Evolutionary conservation across 1,284 basidiomycete genomes (phyloP).

Genomic region (Spongiforma sp.): DNA sequence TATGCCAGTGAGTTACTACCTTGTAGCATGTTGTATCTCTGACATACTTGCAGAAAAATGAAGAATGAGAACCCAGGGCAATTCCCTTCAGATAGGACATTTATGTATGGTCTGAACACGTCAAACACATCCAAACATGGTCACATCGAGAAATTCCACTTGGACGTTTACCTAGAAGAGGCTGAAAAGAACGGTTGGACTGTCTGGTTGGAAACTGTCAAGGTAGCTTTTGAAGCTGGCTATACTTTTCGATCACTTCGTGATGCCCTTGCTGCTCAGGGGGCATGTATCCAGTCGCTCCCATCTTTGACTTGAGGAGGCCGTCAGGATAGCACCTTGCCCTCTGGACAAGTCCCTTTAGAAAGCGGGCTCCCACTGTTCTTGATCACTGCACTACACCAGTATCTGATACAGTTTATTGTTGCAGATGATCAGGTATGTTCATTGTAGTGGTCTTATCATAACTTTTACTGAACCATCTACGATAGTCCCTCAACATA

Average conservation of each 20-base stretch:
- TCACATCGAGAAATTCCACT: not conserved
- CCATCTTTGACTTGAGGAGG: not conserved
- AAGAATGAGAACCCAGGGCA: not conserved
- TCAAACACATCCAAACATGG: not conserved
- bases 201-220: not conserved
- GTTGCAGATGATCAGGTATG: too few species aligned
- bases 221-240: not conserved
- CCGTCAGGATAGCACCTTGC: not conserved
- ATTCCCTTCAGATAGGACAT: not conserved
- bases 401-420: too few species aligned
- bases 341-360: not conserved
- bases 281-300: not conserved
- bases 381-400: too few species aligned
- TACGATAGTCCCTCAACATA: too few species aligned
- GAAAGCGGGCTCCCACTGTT: too few species aligned
- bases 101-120: not conserved
- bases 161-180: not conserved
- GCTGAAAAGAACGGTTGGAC: not conserved
- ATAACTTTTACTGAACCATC: too few species aligned
- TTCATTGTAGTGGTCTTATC: too few species aligned
- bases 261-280: not conserved
- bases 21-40: not conserved
- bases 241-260: not conserved
- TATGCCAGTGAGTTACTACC: not conserved
- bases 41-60: not conserved